Evolutionary conservation across 805 yeast species (phyloP), one percentile per base, ranked within the genome.

Genomic region (Lipomyces japonicus): DNA sequence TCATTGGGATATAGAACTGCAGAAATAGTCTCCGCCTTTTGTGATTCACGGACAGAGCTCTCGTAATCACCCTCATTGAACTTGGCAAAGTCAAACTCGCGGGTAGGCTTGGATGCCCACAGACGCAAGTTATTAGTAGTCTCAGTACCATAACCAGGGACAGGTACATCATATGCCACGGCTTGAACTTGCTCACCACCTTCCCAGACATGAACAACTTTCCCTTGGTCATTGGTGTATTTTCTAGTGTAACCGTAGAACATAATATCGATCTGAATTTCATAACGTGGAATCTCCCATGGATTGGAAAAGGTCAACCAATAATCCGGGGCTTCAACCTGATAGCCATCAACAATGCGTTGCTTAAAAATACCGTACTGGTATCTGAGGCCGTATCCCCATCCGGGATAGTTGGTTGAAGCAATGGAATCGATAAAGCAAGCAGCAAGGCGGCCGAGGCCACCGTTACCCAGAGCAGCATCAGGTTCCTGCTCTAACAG

Each of bases 301-400:
- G 97, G 95, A 63, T 88, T 86, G 57, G 88, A 80, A 66, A 77
- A 84, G 61, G 84, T 84, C 59, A 89, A 76, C 97, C 97, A 89
- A 68, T 89, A 86, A 67, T 89, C 97, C 10, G 97, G 97, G 30
- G 87, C 76, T 70, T 89, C 97, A 34, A 90, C 95, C 71, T 89
- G 97, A 70, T 86, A 86, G 9, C 96, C 97, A 64, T 90, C 86
- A 60, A 87, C 77, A 63, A 89, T 87, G 67, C 81, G 81, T 71
- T 89, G 97, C 59, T 88, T 79, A 70, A 89, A 89, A 61, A 89
- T 89, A 67, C 97, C 97, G 65, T 90, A 89, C 69, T 88, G 88
- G 71, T 89, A 89, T 66, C 95, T 83, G 60, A 89, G 73, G 53
- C 97, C 96, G 67, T 89, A 89, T 57, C 97, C 97, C 97, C 97